Base-by-base conservation (phyloP, 371 early-diverging fungal genomes). In the Zychaea mexicana region DNA sequence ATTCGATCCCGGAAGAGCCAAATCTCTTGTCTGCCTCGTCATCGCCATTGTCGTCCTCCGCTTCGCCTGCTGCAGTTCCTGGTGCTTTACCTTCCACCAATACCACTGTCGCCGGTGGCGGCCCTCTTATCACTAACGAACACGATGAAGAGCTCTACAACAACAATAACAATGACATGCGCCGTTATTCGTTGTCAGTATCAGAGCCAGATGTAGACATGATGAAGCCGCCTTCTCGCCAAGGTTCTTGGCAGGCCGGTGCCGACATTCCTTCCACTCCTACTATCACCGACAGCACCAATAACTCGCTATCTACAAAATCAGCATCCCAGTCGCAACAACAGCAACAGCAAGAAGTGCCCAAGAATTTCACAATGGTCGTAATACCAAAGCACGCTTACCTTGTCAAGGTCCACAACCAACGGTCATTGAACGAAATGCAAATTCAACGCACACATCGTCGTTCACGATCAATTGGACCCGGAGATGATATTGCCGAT, bases 381-480 rank as follows among this genome's bases (percentile, higher is more conserved):
- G 71, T 71, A 0, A 67, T 78, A 24, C 72, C 72, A 15, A 66
- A 73, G n/a, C 74, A 76, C 47, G 64, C 64, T 1, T 74, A 68
- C 27, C 63, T 71, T 22, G 69, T 76, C 27, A 74, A 72, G 42
- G 72, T 79, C 61, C 70, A 79, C 52, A 70, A 68, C 26, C 76
- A 79, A 33, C 69, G 71, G 22, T 60, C 67, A 26, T 57, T 64
- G 22, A 71, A 57, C 31, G 71, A 46, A 65, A 73, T 49, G 53
- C 74, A 65, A 31, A 21, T 49, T 52, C 69, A 21, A 54, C 64
- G 58, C 52, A 65, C 22, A 53, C 73, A 30, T 63, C 69, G 28
- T 52, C 60, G 56, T 38, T 67, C 62, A 26, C 52, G 55, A 30
- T 57, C 67, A 2, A 31, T 32, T 9, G 22, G 38, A 8, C 32